Evolutionary conservation across 768 basidiomycete species (phyloP), one percentile per base, ranked within the genome.

Genomic region (Amanita rubescens): DNA sequence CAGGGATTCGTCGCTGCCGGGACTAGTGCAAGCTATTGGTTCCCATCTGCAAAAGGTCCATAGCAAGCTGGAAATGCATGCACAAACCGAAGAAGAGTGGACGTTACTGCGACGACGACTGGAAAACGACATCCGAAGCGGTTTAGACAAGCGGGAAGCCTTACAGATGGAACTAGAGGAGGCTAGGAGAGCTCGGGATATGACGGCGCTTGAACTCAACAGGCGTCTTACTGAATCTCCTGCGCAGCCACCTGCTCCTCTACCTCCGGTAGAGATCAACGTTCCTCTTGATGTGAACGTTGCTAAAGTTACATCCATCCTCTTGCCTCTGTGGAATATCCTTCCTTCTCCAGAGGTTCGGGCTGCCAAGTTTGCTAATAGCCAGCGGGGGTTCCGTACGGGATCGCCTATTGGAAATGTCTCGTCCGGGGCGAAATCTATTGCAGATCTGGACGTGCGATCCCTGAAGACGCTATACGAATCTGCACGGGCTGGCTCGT

Each of bases 291-390:
- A 63, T 20, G 57, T 65, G 19, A 84, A 85, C 43, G 73, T 79
- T 15, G 72, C 74, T 22, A 75, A 77, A 6, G 72, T 90, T 56
- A 72, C 82, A 34, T 72, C 82, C 5, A 65, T 84, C 19, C 77
- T 95, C 27, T 77, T 77, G 48, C 81, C 88, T 9, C 60, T 95
- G 20, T 98, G 93, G 92, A 68, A 76, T 4, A 74, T 86, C 37
- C 78, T 97, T 0, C 94, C 94, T 10, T 88, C 91, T 2, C 83
- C 89, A 9, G 90, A 94, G 67, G 79, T 84, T 11, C 87, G 94
- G 25, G 84, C 81, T 1, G 69, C 81, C 47, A 87, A 81, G 60
- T 78, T 87, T 58, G 56, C 59, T 12, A 70, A 66, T 38, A 62
- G 65, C 53, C 73, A 68, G 45, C 75, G 76, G 52, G 68, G 69